Evolutionary conservation across 345 rosid genomes (phyloP), one percentile per base, ranked within the genome.

Genomic region (Erodium maritimum): DNA sequence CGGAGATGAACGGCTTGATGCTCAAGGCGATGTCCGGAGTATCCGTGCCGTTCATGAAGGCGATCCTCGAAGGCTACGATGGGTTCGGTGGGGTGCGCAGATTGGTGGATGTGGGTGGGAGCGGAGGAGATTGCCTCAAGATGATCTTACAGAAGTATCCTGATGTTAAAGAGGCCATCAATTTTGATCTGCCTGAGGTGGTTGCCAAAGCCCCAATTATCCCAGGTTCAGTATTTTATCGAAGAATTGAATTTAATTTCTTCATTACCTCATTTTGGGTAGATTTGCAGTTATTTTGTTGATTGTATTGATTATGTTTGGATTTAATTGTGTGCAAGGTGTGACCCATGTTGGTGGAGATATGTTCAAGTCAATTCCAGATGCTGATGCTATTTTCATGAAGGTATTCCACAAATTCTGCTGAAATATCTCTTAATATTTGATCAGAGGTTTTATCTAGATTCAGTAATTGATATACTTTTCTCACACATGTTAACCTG

Each of bases 21-120:
- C 83, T 21, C 65, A 80, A 74, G 71, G 98, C 98, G 0, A 91
- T 91, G 98, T 78, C 98, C 4, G 96, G 96, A 0, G 79, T 86
- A 58, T 88, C 96, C 0, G 96, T 86, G 48, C 96, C 96, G 65
- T 82, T 91, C 85, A 88, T 88, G 81, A 86, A 61, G 64, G 82
- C 84, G 0, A 59, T 86, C 8, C 60, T 91, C 80, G 73, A 77
- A 18, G 76, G 81, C 61, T 91, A 88, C 54, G 77, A 77, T 66
- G 96, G 96, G 33, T 88, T 91, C 53, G 50, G 71, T 53, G 86
- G 79, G 0, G 79, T 82, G 21, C 62, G 68, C 34, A 75, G 22
- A 53, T 59, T 91, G 61, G 91, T 91, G 23, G 97, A 91, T 55
- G 98, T 91, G 42, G 98, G 96, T 51, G 98, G 98, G 19, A 91